phyloP scores from a whole-genome alignment of 345 rosid species.

The Triadica sebifera region DNA sequence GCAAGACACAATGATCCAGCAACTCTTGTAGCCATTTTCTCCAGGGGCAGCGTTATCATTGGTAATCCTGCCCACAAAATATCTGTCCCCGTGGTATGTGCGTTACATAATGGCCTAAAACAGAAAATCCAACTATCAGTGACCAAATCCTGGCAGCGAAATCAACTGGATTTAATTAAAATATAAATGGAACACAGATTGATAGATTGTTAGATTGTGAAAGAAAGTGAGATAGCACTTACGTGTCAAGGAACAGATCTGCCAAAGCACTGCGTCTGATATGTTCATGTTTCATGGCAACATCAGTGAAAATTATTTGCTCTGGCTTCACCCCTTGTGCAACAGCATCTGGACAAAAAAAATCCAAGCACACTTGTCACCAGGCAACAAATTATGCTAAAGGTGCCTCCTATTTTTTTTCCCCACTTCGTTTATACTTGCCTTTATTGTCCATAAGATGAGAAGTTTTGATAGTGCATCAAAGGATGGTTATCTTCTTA shows the following conservation, averaged over 20 bases:
- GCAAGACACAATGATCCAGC: conserved; percentile 98
- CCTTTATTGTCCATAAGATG: no score
- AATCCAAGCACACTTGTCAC: not conserved
- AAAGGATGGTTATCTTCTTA: no score
- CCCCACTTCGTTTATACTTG: no score
- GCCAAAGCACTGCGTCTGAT: conserved; percentile 94
- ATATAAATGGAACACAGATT: not conserved
- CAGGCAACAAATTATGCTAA: not conserved
- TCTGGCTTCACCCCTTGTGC: conserved; percentile 84
- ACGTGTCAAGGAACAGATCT: conserved; percentile 96
- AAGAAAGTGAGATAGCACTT: conserved; percentile 10
- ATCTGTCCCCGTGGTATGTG: conserved; percentile 98
- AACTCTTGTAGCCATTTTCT: conserved; percentile 99
- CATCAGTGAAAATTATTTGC: conserved; percentile 95
- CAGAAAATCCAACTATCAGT: conserved; percentile 8
- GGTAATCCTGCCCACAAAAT: conserved; percentile 98
- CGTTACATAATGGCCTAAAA: conserved; percentile 90
- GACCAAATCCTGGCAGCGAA: not conserved
- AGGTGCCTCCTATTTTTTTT: no score
- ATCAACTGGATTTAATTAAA: not conserved
- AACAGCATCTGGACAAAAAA: conserved; percentile 61
- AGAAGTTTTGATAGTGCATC: no score
- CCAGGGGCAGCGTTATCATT: conserved; percentile 95
- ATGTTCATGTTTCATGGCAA: conserved; percentile 96
- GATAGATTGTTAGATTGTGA: not conserved